These are phyloP conservation scores for Penicillium bovifimosum DNA, from an alignment of 495 filamentous ascomycete genomes.

Conservation along the genomic window DNA sequence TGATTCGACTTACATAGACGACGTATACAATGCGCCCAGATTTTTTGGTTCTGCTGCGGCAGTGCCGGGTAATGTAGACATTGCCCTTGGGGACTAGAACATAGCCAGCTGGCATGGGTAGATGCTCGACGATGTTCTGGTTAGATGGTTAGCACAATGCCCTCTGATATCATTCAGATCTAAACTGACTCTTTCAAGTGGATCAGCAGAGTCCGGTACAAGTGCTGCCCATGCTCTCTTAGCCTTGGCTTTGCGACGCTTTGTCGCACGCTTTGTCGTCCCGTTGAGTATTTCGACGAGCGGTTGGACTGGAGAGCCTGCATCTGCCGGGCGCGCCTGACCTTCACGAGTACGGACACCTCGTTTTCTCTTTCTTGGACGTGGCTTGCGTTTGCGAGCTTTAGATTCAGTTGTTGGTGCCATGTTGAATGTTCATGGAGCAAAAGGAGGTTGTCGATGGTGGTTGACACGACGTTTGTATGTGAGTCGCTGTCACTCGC, in stretches of 20 bases:
- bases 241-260: not conserved
- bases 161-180: not conserved
- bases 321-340: not conserved
- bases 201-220: constrained; percentile 17
- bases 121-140: constrained; percentile 28
- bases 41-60: constrained; percentile 42
- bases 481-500: not conserved
- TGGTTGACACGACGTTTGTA: not conserved
- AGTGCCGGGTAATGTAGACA: constrained; percentile 47
- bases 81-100: constrained; percentile 47
- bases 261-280: constrained; percentile 1
- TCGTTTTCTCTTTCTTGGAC: not conserved
- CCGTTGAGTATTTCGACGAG: not conserved
- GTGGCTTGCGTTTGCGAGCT: constrained; percentile 6
- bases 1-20: constrained; percentile 33
- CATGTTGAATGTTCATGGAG: constrained; percentile 2
- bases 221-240: not conserved
- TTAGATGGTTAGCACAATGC: not conserved
- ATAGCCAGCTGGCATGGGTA: constrained; percentile 32
- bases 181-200: constrained; percentile 17
- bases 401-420: constrained; percentile 5
- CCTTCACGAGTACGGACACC: not conserved
- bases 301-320: not conserved
- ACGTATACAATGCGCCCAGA: constrained; percentile 34
- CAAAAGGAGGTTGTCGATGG: not conserved